Evolutionary conservation across 2,329 filamentous ascomycete genomes (phyloP).

Genomic region (Trichoderma polysporum): DNA sequence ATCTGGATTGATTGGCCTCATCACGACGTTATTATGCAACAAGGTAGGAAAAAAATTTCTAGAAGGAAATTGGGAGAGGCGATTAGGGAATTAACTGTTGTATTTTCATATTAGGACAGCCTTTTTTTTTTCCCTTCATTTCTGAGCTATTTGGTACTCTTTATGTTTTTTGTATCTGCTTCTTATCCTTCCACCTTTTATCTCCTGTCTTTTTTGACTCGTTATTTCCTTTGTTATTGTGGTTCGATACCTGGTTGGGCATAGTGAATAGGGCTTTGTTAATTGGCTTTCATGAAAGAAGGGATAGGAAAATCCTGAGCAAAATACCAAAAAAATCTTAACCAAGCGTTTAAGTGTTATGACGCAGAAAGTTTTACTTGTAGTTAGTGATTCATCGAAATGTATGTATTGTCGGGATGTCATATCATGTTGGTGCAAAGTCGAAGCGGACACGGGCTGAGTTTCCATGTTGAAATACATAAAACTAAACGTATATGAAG

Average conservation of each 20-base stretch:
- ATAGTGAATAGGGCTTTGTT: conserved; percentile 3
- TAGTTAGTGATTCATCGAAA: too few species aligned
- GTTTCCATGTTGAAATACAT: too few species aligned
- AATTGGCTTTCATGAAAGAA: conserved; percentile 5
- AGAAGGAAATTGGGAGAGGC: conserved; percentile 9
- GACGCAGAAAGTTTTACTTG: too few species aligned
- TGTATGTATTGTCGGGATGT: too few species aligned
- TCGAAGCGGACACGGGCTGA: too few species aligned
- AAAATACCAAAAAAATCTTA: background rate
- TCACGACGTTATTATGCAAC: conserved; percentile 15
- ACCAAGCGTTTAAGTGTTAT: too few species aligned
- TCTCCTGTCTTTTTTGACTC: background rate
- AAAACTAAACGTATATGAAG: too few species aligned
- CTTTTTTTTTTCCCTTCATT: background rate
- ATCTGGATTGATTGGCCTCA: conserved; percentile 7
- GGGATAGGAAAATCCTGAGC: conserved; percentile 3
- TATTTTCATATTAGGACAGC: conserved; percentile 4
- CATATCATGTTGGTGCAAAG: too few species aligned
- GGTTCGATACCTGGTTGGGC: conserved; percentile 18
- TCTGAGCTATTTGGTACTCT: background rate
- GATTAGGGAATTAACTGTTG: background rate
- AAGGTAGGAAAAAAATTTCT: conserved; percentile 13
- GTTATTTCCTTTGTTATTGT: conserved; percentile 4
- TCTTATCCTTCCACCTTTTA: background rate
- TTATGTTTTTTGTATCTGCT: background rate